These are phyloP conservation scores for Pezicula carpinea DNA, from an alignment of 2,329 filamentous ascomycete species.

Conservation along the genomic window DNA sequence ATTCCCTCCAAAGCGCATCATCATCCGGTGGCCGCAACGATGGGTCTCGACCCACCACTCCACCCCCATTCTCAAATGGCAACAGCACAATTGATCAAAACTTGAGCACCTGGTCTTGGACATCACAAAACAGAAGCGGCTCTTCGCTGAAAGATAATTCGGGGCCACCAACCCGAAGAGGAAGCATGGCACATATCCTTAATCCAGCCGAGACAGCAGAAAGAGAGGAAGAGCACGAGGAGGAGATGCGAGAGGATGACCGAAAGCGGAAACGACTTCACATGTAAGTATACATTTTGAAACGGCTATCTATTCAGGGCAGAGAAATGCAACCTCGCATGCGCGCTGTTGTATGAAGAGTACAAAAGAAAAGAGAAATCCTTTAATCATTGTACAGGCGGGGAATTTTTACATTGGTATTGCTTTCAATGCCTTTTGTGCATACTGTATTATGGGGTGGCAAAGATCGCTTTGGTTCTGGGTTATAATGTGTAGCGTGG, in stretches of 20 bases:
- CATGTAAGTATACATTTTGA: conserved; percentile 20
- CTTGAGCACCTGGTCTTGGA: conserved; percentile 29
- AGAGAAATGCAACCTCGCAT: too few species aligned
- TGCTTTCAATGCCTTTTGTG: too few species aligned
- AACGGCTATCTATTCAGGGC: too few species aligned
- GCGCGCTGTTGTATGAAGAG: too few species aligned
- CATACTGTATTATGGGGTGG: too few species aligned
- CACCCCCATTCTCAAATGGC: conserved; percentile 25
- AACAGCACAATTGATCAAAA: conserved; percentile 19
- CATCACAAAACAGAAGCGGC: conserved; percentile 22
- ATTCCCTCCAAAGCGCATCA: conserved; percentile 43
- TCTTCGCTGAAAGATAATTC: conserved; percentile 37
- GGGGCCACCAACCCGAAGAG: conserved; percentile 59
- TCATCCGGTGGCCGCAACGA: conserved; percentile 23
- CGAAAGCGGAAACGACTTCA: conserved; percentile 59
- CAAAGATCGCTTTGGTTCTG: too few species aligned
- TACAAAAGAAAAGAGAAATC: too few species aligned
- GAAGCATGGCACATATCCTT: conserved; percentile 68
- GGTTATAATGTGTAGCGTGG: too few species aligned
- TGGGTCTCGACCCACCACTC: conserved; percentile 27
- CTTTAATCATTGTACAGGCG: too few species aligned
- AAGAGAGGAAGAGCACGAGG: conserved; percentile 59
- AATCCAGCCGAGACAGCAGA: conserved; percentile 67
- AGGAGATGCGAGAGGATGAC: conserved; percentile 53
- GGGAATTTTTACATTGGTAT: too few species aligned